Conservation (phyloP, 495 filamentous ascomycete genomes). For the Amorphotheca resinae region DNA sequence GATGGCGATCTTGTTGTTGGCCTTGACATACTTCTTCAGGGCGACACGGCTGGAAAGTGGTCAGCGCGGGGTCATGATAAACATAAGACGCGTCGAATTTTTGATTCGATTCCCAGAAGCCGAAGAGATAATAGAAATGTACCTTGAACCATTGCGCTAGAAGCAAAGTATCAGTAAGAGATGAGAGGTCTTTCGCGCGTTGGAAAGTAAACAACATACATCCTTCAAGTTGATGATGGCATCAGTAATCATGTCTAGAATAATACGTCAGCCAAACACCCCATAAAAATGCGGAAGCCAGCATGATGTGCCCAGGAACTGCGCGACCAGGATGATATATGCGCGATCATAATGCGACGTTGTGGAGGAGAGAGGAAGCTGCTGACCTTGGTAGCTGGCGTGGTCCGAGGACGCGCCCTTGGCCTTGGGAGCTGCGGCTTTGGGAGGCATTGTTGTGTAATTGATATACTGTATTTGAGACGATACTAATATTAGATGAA, state of each 20-base stretch:
- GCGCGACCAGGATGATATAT: conserved; percentile 11
- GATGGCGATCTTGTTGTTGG: conserved; percentile 81
- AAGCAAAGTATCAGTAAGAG: conserved; percentile 10
- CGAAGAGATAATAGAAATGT: conserved; percentile 36
- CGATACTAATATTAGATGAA: too few relatives aligned
- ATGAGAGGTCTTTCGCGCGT: conserved; percentile 1
- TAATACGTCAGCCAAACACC: conserved; percentile 27
- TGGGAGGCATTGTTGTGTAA: conserved; percentile 17
- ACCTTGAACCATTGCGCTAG: conserved; percentile 45
- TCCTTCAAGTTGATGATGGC: conserved; percentile 40
- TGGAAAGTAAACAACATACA: conserved; percentile 34
- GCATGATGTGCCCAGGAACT: conserved; percentile 4
- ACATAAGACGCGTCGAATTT: conserved; percentile 14
- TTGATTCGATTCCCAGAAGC: background rate
- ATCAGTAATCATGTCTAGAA: conserved; percentile 50
- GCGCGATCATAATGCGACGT: conserved; percentile 9
- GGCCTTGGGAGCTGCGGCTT: conserved; percentile 14
- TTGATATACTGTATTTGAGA: conserved; percentile 13
- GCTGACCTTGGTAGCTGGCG: conserved; percentile 16
- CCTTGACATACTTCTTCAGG: conserved; percentile 95
- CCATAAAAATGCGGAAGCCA: conserved; percentile 3
- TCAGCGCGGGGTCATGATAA: conserved; percentile 1
- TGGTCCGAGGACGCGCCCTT: conserved; percentile 14
- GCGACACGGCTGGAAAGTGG: conserved; percentile 61
- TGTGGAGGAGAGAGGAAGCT: conserved; percentile 10